Percentiles rank a stretch among this genome's conserved stretches.
Evolutionary conservation across 805 yeast species (phyloP).

Genomic region (Candida quercuum): DNA sequence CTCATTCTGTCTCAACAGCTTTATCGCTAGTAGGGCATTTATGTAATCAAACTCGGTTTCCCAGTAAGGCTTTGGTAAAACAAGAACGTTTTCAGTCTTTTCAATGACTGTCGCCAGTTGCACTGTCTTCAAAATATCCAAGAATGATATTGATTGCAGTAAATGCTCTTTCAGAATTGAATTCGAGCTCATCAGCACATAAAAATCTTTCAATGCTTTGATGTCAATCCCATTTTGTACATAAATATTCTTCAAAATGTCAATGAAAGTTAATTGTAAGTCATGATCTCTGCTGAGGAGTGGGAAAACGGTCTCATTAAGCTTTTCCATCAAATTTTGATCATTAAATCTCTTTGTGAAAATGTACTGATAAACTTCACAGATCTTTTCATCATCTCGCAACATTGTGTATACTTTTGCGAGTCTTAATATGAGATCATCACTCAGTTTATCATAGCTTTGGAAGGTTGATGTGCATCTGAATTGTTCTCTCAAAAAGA

Average conservation of each 20-base stretch:
- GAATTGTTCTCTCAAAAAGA: conserved; percentile 8
- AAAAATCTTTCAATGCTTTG: conserved; percentile 10
- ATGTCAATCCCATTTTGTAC: conserved; percentile 5
- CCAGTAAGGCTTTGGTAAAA: conserved; percentile 11
- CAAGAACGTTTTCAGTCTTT: conserved; percentile 6
- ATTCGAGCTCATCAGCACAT: conserved; percentile 9
- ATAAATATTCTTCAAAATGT: conserved; percentile 12
- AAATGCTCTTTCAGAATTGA: conserved; percentile 1
- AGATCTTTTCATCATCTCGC: conserved; percentile 9
- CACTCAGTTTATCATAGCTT: conserved; percentile 3
- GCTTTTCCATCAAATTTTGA: conserved; percentile 1
- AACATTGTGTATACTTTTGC: conserved; percentile 6
- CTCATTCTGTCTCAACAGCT: conserved; percentile 3
- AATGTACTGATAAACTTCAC: conserved; percentile 6
- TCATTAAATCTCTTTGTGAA: conserved; percentile 5
- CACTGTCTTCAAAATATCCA: conserved; percentile 8
- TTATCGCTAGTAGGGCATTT: conserved; percentile 9
- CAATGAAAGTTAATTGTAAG: conserved; percentile 9
- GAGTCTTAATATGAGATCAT: conserved; percentile 9
- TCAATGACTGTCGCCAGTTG: conserved; percentile 13
- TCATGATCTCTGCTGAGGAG: conserved; percentile 12
- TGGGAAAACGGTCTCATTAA: conserved; percentile 7
- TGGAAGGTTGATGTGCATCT: conserved; percentile 2
- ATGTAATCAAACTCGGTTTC: conserved; percentile 13
- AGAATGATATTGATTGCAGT: conserved; percentile 5